phyloP scores from a whole-genome alignment of 2,329 filamentous ascomycete species.

The Penicillium brevicompactum region DNA sequence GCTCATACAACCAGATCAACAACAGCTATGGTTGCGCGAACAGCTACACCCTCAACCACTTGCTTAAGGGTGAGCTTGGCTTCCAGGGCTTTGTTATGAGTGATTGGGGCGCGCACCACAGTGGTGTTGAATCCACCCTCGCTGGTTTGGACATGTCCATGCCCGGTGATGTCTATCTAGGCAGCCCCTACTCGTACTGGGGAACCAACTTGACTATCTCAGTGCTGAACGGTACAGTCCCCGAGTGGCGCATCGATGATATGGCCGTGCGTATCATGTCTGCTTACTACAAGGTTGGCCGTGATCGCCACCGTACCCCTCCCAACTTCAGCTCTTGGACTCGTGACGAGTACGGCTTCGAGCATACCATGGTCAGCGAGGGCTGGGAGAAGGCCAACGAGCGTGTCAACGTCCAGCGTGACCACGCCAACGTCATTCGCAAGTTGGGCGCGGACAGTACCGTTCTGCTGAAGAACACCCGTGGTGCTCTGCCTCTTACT shows the following conservation, averaged over 20 bases:
- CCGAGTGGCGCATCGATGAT: slow-evolving; percentile 85
- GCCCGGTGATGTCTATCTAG: slow-evolving; percentile 79
- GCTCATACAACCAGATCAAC: slow-evolving; percentile 73
- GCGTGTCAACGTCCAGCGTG: slow-evolving; percentile 78
- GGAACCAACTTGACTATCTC: slow-evolving; percentile 85
- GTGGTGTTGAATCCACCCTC: slow-evolving; percentile 65
- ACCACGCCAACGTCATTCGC: slow-evolving; percentile 74
- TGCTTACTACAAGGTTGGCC: slow-evolving; percentile 65
- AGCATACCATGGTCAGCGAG: slow-evolving; percentile 64
- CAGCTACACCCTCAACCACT: slow-evolving; percentile 59
- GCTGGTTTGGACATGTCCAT: slow-evolving; percentile 80
- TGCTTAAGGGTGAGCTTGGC: slow-evolving; percentile 73
- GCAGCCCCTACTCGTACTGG: slow-evolving; percentile 74
- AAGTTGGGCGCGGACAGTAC: slow-evolving; percentile 77
- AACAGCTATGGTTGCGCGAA: slow-evolving; percentile 70
- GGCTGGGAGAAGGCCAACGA: slow-evolving; percentile 69
- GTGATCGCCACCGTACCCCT: slow-evolving; percentile 52
- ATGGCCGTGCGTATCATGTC: slow-evolving; percentile 82
- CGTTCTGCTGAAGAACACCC: slow-evolving; percentile 85
- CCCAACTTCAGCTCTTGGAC: slow-evolving; percentile 93
- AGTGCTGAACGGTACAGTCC: slow-evolving; percentile 85
- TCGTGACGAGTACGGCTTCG: slow-evolving; percentile 69
- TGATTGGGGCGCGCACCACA: slow-evolving; percentile 79
- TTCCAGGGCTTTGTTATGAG: slow-evolving; percentile 71
- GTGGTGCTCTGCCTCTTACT: slow-evolving; percentile 70